These are phyloP conservation scores for Pseudogymnoascus destructans DNA, from an alignment of 2,329 filamentous ascomycete species.

Conservation along the genomic window DNA sequence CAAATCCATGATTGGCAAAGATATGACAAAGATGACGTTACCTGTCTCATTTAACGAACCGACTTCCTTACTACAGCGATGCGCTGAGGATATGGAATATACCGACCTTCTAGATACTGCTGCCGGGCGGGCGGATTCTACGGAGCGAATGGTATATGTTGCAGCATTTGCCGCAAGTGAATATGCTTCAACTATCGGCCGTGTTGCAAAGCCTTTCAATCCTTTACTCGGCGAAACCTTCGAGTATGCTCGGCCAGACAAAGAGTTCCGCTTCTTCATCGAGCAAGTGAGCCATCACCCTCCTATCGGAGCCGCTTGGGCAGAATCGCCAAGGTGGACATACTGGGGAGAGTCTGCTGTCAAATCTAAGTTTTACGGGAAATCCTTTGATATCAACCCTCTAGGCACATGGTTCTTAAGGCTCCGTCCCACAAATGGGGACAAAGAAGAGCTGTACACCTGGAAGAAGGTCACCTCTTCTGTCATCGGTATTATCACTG, in stretches of 20 bases:
- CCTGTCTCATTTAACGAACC: slow-evolving; percentile 98
- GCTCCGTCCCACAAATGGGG: slow-evolving; percentile 61
- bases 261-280: slow-evolving; percentile 95
- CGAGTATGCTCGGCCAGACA: slow-evolving; percentile 89
- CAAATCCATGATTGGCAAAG: slow-evolving; percentile 99
- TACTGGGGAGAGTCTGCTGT: slow-evolving; percentile 95
- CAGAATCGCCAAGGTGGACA: slow-evolving; percentile 86
- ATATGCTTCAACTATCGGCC: slow-evolving; percentile 91
- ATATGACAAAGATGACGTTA: slow-evolving; percentile 99
- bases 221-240: slow-evolving; percentile 92
- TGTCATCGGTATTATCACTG: slow-evolving; percentile 96
- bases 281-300: slow-evolving; percentile 98
- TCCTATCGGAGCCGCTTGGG: slow-evolving; percentile 83
- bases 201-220: slow-evolving; percentile 97
- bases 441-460: slow-evolving; percentile 78
- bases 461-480: slow-evolving; percentile 99
- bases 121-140: slow-evolving; percentile 70
- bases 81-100: slow-evolving; percentile 97
- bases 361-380: slow-evolving; percentile 93
- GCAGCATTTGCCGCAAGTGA: slow-evolving; percentile 92
- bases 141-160: slow-evolving; percentile 87
- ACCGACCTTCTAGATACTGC: slow-evolving; percentile 82
- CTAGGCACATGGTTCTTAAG: slow-evolving; percentile 94
- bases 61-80: slow-evolving; percentile 85
- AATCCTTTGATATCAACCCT: slow-evolving; percentile 93